A percentile compares a stretch with the other conserved stretches of the same genome.
Conservation (phyloP, 306 rosid genomes). For the Aeschynomene evenia region DNA sequence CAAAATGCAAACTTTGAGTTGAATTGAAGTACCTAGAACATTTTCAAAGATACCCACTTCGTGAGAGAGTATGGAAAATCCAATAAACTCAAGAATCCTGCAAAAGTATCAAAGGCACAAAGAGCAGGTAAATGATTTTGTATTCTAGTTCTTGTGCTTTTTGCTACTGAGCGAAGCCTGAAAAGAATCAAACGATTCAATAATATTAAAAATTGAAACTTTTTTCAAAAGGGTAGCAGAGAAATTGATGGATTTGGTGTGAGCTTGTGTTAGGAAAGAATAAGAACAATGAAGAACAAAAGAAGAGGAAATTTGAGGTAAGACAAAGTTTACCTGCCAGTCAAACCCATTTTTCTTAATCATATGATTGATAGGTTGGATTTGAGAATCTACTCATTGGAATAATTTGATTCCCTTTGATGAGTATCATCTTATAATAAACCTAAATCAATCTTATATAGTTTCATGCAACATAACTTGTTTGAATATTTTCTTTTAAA, state of each 20-base stretch:
- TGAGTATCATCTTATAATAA: not conserved
- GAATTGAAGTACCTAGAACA: conserved; percentile 24
- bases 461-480: not conserved
- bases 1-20: conserved; percentile 26
- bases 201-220: not conserved
- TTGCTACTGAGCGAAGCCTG: not conserved
- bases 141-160: not conserved
- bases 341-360: conserved; percentile 35
- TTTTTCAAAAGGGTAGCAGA: not conserved
- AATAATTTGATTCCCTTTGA: conserved; percentile 29
- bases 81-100: not conserved
- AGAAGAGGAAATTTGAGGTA: not conserved
- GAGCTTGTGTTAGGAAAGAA: not conserved
- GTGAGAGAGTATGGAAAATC: conserved; percentile 24
- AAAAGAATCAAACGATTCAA: not conserved
- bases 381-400: conserved; percentile 28
- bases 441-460: not conserved
- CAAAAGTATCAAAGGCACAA: not conserved
- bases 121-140: not conserved
- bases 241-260: not conserved
- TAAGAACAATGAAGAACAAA: not conserved
- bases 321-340: conserved; percentile 22
- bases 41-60: conserved; percentile 33
- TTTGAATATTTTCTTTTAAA: too few relatives aligned
- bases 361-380: not conserved